Percentiles rank a stretch among this genome's conserved stretches.
phyloP scores from a whole-genome alignment of 345 rosid species.

The Bruguiera sexangula region DNA sequence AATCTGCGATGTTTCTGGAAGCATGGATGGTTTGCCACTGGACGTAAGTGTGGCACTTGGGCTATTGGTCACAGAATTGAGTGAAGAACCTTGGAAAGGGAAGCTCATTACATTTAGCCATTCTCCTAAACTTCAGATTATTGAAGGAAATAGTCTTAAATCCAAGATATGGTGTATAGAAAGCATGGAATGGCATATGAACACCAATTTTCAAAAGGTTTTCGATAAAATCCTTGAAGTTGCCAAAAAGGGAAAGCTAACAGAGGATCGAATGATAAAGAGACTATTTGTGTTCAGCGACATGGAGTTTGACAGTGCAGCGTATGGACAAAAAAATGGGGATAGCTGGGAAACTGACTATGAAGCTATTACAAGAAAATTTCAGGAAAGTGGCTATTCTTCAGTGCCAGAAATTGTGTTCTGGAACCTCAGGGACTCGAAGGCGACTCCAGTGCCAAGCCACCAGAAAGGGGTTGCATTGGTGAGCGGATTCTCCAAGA shows the following conservation, averaged over 20 bases:
- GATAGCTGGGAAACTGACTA: slow-evolving; percentile 14
- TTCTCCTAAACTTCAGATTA: not conserved
- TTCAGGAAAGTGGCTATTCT: slow-evolving; percentile 3
- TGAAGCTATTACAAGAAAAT: slow-evolving; percentile 14
- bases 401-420: slow-evolving; percentile 27
- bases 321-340: too few species aligned
- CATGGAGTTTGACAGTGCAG: too few species aligned
- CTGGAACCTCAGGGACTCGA: slow-evolving; percentile 36
- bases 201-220: too few species aligned
- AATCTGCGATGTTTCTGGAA: slow-evolving; percentile 13
- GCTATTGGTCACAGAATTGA: slow-evolving; percentile 6
- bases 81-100: slow-evolving; percentile 17
- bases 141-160: not conserved
- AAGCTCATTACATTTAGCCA: slow-evolving; percentile 5
- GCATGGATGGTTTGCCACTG: slow-evolving; percentile 5
- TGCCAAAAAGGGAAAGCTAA: too few species aligned
- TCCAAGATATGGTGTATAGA: too few species aligned
- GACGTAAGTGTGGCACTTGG: slow-evolving; percentile 10
- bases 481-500: slow-evolving; percentile 44
- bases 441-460: slow-evolving; percentile 26
- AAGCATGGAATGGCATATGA: too few species aligned
- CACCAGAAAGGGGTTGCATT: slow-evolving; percentile 36
- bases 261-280: too few species aligned
- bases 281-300: too few species aligned
- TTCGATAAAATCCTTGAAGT: too few species aligned